Percentiles rank a stretch among this genome's conserved stretches.
These are phyloP conservation scores for Wickerhamomyces subpelliculosus DNA, from an alignment of 805 yeast genomes.

Conservation along the genomic window DNA sequence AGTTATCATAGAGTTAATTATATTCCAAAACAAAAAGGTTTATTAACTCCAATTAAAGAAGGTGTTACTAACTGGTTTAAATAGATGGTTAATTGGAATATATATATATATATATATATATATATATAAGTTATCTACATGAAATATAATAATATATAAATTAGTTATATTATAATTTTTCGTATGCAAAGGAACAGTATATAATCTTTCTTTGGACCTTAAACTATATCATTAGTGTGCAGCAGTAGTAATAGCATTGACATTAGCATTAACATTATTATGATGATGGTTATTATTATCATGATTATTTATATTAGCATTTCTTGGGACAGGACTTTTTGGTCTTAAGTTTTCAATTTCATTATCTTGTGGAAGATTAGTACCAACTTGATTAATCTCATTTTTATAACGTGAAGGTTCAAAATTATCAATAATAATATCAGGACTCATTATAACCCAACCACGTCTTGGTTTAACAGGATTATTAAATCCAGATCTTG, in stretches of 20 bases:
- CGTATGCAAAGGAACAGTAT: too few relatives aligned
- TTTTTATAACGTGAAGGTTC: constrained; percentile 36
- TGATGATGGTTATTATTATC: neutral
- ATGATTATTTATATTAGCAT: constrained; percentile 1
- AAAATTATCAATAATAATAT: constrained; percentile 69
- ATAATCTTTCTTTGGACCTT: too few relatives aligned
- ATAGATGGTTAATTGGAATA: too few relatives aligned
- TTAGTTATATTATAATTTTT: too few relatives aligned
- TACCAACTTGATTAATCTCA: constrained; percentile 38
- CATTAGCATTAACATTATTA: too few relatives aligned
- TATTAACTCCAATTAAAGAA: constrained; percentile 49
- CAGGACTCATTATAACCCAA: constrained; percentile 89
- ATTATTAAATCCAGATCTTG: constrained; percentile 55
- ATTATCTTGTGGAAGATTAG: constrained; percentile 55
- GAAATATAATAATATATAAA: too few relatives aligned
- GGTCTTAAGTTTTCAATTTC: constrained; percentile 83
- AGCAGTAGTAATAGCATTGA: too few relatives aligned
- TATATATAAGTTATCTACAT: neutral
- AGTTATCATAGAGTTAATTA: constrained; percentile 78
- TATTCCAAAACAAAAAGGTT: constrained; percentile 71
- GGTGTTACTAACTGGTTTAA: constrained; percentile 52
- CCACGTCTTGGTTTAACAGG: constrained; percentile 71
- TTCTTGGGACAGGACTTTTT: constrained; percentile 53
- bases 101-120: neutral
- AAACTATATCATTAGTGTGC: too few relatives aligned